These are phyloP conservation scores for Dictyostelium discoideum DNA, from an alignment of 78 protist species.

Conservation along the genomic window DNA sequence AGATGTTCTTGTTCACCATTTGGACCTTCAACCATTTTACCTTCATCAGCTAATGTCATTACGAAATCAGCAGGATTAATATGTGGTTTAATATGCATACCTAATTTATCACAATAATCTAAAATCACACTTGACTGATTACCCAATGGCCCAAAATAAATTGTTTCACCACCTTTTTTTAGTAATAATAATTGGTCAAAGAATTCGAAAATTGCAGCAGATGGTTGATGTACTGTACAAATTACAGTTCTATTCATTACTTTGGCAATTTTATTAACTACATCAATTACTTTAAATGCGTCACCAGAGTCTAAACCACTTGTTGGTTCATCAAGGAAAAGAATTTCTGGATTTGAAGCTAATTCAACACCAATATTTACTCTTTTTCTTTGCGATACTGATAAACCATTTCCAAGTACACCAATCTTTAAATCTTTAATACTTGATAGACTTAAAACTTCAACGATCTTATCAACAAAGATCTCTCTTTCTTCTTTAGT, in stretches of 20 bases:
- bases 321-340: conserved; percentile 84
- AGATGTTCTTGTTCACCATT: conserved; percentile 8
- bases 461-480: conserved; percentile 40
- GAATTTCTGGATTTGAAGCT: conserved; percentile 52
- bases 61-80: conserved; percentile 86
- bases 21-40: not conserved
- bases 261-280: conserved; percentile 27
- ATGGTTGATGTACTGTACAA: conserved; percentile 95
- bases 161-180: conserved; percentile 80
- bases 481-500: not conserved
- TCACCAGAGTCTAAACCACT: conserved; percentile 78
- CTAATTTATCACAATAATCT: not conserved
- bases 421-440: conserved; percentile 59
- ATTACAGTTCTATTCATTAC: conserved; percentile 65
- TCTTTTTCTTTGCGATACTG: conserved; percentile 75
- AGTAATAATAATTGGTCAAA: conserved; percentile 87
- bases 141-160: conserved; percentile 86
- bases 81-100: conserved; percentile 53
- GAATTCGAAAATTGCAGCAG: conserved; percentile 64
- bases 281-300: conserved; percentile 65
- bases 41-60: conserved; percentile 63
- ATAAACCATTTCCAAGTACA: conserved; percentile 65
- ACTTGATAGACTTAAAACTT: conserved; percentile 29
- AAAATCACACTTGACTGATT: conserved; percentile 9
- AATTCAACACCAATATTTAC: conserved; percentile 73